Conservation (phyloP, 169 alveolate species). For the Babesia ovis region DNA sequence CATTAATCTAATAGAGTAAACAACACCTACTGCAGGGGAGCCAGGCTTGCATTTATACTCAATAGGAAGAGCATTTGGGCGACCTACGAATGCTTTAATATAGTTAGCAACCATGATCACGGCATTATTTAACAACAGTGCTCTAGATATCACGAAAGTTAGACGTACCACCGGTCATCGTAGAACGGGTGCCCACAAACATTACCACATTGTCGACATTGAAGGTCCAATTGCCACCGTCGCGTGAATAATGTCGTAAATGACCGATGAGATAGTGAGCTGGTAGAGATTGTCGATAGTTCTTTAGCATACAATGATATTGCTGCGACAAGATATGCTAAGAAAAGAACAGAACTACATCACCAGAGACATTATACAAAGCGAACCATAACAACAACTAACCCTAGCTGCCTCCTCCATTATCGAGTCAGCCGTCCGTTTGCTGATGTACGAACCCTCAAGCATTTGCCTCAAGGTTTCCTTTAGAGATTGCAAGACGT, state of each 20-base stretch:
- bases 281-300: background rate
- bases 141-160: background rate
- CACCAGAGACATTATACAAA: background rate
- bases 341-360: background rate
- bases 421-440: constrained; percentile 34
- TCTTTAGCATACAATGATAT: constrained; percentile 7
- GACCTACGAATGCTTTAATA: background rate
- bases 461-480: constrained; percentile 64
- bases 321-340: constrained; percentile 17
- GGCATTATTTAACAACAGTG: background rate
- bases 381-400: no score
- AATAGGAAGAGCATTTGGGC: background rate
- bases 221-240: constrained; percentile 22
- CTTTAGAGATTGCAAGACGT: constrained; percentile 46
- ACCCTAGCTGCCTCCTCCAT: constrained; percentile 54
- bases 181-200: background rate
- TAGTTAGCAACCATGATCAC: background rate
- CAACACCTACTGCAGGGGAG: background rate
- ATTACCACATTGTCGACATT: constrained; percentile 36
- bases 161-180: constrained; percentile 17
- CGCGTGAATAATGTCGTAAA: constrained; percentile 35
- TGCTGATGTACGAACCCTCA: constrained; percentile 60
- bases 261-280: constrained; percentile 43
- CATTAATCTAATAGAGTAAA: background rate
- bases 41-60: background rate